phyloP scores from a whole-genome alignment of 1,284 basidiomycete species.

The Ganoderma sp. region DNA sequence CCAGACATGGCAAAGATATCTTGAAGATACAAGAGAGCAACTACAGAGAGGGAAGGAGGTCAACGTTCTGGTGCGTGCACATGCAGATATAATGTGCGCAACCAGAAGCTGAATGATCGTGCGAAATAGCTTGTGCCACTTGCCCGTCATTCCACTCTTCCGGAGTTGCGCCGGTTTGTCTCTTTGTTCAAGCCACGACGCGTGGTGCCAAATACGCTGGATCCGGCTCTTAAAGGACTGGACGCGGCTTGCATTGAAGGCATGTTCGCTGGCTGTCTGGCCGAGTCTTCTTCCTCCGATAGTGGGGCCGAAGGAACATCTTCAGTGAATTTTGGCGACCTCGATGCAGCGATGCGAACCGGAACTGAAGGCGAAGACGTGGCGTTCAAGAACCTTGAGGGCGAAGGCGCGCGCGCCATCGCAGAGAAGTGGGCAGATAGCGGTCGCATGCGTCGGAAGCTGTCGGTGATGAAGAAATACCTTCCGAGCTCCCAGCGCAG shows the following conservation, averaged over 20 bases:
- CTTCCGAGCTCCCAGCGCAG: constrained; percentile 42
- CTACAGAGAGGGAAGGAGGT: constrained; percentile 55
- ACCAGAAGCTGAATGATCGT: constrained; percentile 5
- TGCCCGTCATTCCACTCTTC: constrained; percentile 83
- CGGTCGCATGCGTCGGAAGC: constrained; percentile 49
- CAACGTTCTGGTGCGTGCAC: constrained; percentile 58
- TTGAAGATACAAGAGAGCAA: constrained; percentile 50
- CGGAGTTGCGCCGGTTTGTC: constrained; percentile 83
- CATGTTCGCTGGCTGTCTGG: constrained; percentile 67
- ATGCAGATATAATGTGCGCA: not conserved
- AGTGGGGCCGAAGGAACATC: constrained; percentile 9
- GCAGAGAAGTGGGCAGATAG: constrained; percentile 61
- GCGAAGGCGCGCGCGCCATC: constrained; percentile 50
- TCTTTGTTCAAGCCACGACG: constrained; percentile 75
- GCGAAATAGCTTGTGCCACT: constrained; percentile 75
- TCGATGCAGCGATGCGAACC: constrained; percentile 30
- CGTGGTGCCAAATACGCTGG: constrained; percentile 82
- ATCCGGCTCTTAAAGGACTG: constrained; percentile 61
- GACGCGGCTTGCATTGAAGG: constrained; percentile 74
- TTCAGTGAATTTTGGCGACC: constrained; percentile 24
- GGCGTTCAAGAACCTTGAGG: constrained; percentile 64
- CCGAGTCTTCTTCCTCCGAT: constrained; percentile 31
- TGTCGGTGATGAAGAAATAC: constrained; percentile 52
- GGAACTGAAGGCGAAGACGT: constrained; percentile 47
- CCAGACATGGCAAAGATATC: constrained; percentile 67